These are phyloP conservation scores for Podosphaera fusca DNA, from an alignment of 2,329 filamentous ascomycete genomes.

Conservation along the genomic window DNA sequence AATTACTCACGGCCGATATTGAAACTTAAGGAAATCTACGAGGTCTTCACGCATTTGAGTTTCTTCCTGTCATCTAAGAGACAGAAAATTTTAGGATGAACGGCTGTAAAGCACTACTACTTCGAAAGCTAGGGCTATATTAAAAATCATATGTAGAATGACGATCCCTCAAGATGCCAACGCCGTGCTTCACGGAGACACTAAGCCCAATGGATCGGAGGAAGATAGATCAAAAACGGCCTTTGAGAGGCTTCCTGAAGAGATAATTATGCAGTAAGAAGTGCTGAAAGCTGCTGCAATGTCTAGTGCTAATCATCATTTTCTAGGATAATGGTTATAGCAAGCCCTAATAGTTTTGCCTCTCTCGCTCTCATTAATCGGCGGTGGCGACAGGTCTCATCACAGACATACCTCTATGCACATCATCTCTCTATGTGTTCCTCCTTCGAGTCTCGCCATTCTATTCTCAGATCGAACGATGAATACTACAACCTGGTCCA, in stretches of 20 bases:
- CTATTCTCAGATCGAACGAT: slow-evolving; percentile 16
- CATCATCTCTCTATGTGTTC: slow-evolving; percentile 38
- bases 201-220: too few species aligned
- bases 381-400: slow-evolving; percentile 40
- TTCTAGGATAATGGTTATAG: slow-evolving; percentile 33
- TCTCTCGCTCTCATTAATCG: slow-evolving; percentile 41
- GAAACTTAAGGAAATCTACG: too few species aligned
- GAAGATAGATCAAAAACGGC: slow-evolving; percentile 1
- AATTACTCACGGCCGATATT: too few species aligned
- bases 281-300: background rate
- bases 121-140: too few species aligned
- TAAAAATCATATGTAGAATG: too few species aligned
- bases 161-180: too few species aligned
- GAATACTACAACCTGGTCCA: slow-evolving; percentile 25
- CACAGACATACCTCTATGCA: slow-evolving; percentile 38
- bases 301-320: slow-evolving; percentile 4
- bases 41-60: too few species aligned
- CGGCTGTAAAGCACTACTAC: too few species aligned
- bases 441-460: slow-evolving; percentile 30
- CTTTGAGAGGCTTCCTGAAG: slow-evolving; percentile 37
- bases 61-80: too few species aligned
- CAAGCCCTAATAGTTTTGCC: slow-evolving; percentile 40
- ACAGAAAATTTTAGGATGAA: too few species aligned
- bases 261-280: slow-evolving; percentile 46
- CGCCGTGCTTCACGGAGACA: too few species aligned